phyloP scores from a whole-genome alignment of 139 green algal species.

The Tetradesmus lagerheimii region DNA sequence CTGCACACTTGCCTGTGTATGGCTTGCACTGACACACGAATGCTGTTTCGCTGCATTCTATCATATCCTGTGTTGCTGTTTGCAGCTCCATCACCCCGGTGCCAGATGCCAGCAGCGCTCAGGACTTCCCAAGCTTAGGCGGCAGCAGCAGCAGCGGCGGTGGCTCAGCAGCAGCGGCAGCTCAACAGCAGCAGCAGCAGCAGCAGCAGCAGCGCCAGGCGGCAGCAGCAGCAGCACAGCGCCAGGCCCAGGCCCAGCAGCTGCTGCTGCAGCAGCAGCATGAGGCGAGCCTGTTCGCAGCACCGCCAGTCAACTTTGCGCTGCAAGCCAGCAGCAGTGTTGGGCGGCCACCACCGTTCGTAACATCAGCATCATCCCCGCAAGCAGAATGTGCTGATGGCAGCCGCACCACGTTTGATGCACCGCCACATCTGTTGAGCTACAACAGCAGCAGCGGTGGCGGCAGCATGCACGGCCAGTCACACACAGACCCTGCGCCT shows the following conservation, averaged over 20 bases:
- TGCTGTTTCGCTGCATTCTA: too few species aligned
- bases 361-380: not conserved
- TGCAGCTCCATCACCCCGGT: not conserved
- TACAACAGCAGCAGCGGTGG: not conserved
- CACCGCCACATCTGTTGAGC: not conserved
- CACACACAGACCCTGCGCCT: not conserved
- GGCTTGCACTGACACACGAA: not conserved
- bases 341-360: not conserved
- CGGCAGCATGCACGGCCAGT: not conserved
- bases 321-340: conserved; percentile 7
- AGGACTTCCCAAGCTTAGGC: not conserved
- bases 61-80: not conserved
- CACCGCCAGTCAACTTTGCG: conserved; percentile 17
- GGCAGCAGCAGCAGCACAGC: not conserved
- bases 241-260: not conserved
- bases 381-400: not conserved
- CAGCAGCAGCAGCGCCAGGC: conserved; percentile 8
- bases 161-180: conserved; percentile 11
- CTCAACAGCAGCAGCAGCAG: not conserved
- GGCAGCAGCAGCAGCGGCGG: conserved; percentile 4
- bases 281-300: not conserved
- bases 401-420: not conserved
- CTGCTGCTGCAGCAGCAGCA: conserved; percentile 24
- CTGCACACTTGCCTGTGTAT: not conserved
- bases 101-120: not conserved